A percentile compares a stretch with the other conserved stretches of the same genome.
These are phyloP conservation scores for Sugiyamaella sp. DNA, from an alignment of 1,139 yeast species.

Conservation along the genomic window DNA sequence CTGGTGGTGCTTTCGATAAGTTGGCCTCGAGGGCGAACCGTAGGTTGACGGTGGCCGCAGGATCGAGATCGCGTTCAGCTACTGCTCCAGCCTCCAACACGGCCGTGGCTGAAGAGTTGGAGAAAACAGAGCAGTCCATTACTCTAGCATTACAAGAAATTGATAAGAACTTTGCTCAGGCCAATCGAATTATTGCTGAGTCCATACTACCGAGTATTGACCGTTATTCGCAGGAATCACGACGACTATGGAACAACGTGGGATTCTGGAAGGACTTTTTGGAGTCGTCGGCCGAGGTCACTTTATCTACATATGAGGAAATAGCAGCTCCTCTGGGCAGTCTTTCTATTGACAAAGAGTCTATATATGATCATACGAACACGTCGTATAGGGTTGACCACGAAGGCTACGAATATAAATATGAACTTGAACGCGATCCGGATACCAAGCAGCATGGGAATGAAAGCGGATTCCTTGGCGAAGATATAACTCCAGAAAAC, in stretches of 20 bases:
- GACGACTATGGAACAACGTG: constrained; percentile 57
- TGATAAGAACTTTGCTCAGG: constrained; percentile 67
- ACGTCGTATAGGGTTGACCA: background rate
- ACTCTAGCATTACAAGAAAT: constrained; percentile 78
- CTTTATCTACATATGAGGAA: constrained; percentile 61
- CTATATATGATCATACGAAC: constrained; percentile 11
- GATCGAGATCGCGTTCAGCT: background rate
- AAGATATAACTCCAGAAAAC: constrained; percentile 12
- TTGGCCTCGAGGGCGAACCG: constrained; percentile 1
- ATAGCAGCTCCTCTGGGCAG: constrained; percentile 20
- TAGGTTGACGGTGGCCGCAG: constrained; percentile 12
- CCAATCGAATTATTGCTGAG: constrained; percentile 66
- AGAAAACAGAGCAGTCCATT: constrained; percentile 77
- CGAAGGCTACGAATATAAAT: constrained; percentile 31
- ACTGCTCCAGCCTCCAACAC: constrained; percentile 18
- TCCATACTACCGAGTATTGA: constrained; percentile 63
- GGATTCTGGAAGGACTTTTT: constrained; percentile 76
- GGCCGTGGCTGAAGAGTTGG: constrained; percentile 54
- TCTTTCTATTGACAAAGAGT: constrained; percentile 20
- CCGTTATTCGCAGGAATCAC: constrained; percentile 57
- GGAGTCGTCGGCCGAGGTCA: constrained; percentile 75
- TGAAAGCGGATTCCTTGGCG: background rate
- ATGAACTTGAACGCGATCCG: constrained; percentile 11
- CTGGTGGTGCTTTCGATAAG: background rate
- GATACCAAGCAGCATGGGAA: constrained; percentile 11